phyloP scores from a whole-genome alignment of 2,329 filamentous ascomycete species.

The Mariannaea elegans region DNA sequence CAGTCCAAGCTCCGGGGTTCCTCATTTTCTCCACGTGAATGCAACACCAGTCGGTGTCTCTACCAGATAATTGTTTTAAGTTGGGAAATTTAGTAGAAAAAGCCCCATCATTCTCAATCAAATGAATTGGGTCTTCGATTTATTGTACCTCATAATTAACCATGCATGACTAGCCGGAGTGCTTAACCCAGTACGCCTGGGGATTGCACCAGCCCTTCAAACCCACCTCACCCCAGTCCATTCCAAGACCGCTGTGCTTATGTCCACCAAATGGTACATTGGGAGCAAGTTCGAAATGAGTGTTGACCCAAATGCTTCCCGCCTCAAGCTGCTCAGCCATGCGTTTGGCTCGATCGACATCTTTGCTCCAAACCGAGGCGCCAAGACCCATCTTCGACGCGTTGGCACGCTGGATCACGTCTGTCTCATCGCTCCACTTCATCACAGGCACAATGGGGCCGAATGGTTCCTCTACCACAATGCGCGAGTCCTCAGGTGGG shows the following conservation, averaged over 20 bases:
- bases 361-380: slow-evolving; percentile 65
- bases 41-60: too few relatives aligned
- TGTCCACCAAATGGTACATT: slow-evolving; percentile 58
- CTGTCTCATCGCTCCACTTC: slow-evolving; percentile 67
- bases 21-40: too few relatives aligned
- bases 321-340: slow-evolving; percentile 65
- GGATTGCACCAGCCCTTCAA: slow-evolving; percentile 28
- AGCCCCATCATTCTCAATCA: too few relatives aligned
- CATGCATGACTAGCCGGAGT: background rate
- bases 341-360: slow-evolving; percentile 58
- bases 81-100: too few relatives aligned
- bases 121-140: too few relatives aligned
- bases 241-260: slow-evolving; percentile 61
- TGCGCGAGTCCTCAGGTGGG: slow-evolving; percentile 63
- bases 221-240: slow-evolving; percentile 50
- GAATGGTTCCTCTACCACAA: slow-evolving; percentile 64
- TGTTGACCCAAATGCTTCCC: slow-evolving; percentile 69
- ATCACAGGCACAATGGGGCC: slow-evolving; percentile 71
- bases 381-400: slow-evolving; percentile 61
- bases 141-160: too few relatives aligned
- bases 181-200: slow-evolving; percentile 22
- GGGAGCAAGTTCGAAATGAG: slow-evolving; percentile 50
- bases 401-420: slow-evolving; percentile 66
- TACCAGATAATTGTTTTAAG: too few relatives aligned
- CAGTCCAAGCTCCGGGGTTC: too few relatives aligned